Base-by-base conservation (phyloP, 441 rosid genomes). In the Biscutella laevigata region DNA sequence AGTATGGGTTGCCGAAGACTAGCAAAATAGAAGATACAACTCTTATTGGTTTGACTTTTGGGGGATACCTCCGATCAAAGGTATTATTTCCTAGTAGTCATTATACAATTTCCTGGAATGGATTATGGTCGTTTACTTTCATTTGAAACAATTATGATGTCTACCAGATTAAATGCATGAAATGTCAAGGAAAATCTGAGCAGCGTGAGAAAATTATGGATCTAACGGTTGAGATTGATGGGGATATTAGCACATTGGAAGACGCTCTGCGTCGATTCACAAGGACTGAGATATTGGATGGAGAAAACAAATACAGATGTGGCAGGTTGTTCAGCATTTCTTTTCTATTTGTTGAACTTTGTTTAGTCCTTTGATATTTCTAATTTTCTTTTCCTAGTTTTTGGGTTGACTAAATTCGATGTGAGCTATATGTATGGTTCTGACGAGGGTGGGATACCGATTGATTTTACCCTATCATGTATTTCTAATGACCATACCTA, bases 201-300 rank as follows among this genome's bases (percentile, higher is more conserved):
- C 74, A 74, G 62, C 84, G 66, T 13, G 99, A 92, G 76, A 81
- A 84, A 74, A 86, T 92, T 79, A 92, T 92, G 97, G 97, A 92
- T 77, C 84, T 92, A 41, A 78, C 97, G 6, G 94, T 92, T 64
- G 99, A 92, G 78, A 88, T 88, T 46, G 95, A 72, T 54, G 97
- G 99, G 52, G 92, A 82, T 40, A 74, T 88, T 62, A 78, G 74
- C 45, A 84, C 77, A 65, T 74, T 92, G 44, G 99, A 92, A 66
- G 97, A 86, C 64, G 99, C 97, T 46, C 88, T 92, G 62, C 74
- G 61, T 48, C 82, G 74, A 49, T 92, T 84, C 65, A 88, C 97
- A 0, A 49, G 81, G 56, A 86, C 83, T 9, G 97, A 92, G 74
- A 71, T 82, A 72, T 78, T 92, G 59, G 97, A 92, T 76, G 99